Evolutionary conservation across 2,329 filamentous ascomycete species (phyloP), one percentile per base, ranked within the genome.

Genomic region (Paecilomyces sp.): DNA sequence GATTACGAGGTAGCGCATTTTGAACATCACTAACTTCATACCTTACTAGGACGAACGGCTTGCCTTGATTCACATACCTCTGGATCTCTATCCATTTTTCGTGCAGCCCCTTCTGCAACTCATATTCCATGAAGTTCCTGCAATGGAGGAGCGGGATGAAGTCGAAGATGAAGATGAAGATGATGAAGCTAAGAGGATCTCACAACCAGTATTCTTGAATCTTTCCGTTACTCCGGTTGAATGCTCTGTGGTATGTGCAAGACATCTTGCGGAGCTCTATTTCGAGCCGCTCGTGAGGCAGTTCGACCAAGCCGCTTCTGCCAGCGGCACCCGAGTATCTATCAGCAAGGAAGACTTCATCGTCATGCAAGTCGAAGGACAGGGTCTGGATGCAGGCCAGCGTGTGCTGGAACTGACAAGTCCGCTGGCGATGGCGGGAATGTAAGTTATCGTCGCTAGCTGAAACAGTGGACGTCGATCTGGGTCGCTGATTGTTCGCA

Each of bases 181-280:
- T 13, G 62, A 69, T 55, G 57, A 65, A 54, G 52, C 58, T 56
- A 34, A 69, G 60, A 64, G 81, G 77, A 82, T 77, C 76, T 15
- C 79, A 73, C 79, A 80, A 70, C 89, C 94, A 75, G 86, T 87
- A 53, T 97, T 99, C 74, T 83, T 97, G 72, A 97, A 97, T 74
- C 87, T 99, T 66, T 95, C 91, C 63, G 84, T 97, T 68, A 97
- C 92, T 0, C 91, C 92, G 0, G 85, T 96, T 58, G 94, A 97
- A 75, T 96, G 91, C 77, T 96, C 92, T 3, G 84, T 99, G 57
- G 91, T 96, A 58, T 97, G 93, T 71, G 89, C 93, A 63, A 85
- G 85, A 61, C 81, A 84, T 51, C 88, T 91, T 77, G 89, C 90
- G 6, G 80, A 85, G 54, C 83, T 85, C 58, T 84, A 96, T 60